Conservation (phyloP, 164 flowering plant species). For the Amborella trichopoda region DNA sequence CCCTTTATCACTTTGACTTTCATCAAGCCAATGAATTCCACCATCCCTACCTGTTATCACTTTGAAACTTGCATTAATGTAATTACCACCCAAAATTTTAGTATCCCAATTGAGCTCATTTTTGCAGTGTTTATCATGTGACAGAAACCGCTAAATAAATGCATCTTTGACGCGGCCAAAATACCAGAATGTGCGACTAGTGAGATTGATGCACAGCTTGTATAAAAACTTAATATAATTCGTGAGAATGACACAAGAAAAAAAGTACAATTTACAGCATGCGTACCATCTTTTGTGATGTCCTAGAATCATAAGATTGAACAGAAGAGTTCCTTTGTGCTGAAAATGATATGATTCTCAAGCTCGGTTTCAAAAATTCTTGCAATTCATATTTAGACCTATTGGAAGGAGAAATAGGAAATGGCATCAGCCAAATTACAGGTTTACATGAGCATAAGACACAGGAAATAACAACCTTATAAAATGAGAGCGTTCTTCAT, state of each 20-base stretch:
- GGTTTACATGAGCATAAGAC: not conserved
- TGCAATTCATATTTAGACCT: conserved; percentile 94
- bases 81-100: no score
- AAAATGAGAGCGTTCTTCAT: conserved; percentile 58
- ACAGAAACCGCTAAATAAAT: no score
- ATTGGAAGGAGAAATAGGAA: conserved; percentile 1
- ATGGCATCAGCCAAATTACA: not conserved
- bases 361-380: conserved; percentile 89
- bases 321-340: conserved; percentile 33
- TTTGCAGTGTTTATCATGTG: no score
- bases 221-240: no score
- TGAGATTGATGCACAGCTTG: no score
- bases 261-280: not conserved
- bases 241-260: no score
- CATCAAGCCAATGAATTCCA: conserved; percentile 81
- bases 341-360: conserved; percentile 54
- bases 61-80: no score
- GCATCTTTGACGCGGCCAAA: no score
- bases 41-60: conserved; percentile 71
- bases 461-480: conserved; percentile 41
- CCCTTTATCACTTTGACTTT: conserved; percentile 85
- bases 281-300: conserved; percentile 40
- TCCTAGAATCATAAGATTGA: conserved; percentile 44
- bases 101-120: no score
- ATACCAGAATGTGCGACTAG: no score